Evolutionary conservation across 1,139 yeast genomes (phyloP).

Genomic region (Meyerozyma carpophila): DNA sequence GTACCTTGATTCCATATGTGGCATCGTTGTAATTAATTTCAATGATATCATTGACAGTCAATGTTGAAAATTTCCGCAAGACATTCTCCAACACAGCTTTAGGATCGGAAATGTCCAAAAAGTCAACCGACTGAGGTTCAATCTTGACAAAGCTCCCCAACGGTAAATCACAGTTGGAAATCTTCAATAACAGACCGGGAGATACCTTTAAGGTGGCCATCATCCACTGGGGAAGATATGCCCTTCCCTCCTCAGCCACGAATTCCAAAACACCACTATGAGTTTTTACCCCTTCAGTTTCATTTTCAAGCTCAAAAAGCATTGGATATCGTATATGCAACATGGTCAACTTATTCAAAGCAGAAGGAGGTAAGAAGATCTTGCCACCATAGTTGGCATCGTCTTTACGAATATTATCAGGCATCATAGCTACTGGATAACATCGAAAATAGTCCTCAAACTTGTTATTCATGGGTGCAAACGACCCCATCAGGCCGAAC

Average conservation of each 20-base stretch:
- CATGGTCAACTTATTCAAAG: conserved; percentile 82
- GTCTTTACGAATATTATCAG: conserved; percentile 69
- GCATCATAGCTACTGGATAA: conserved; percentile 90
- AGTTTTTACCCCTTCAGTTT: conserved; percentile 51
- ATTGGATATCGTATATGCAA: conserved; percentile 88
- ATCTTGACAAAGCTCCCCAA: conserved; percentile 85
- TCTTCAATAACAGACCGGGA: conserved; percentile 76
- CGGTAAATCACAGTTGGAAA: conserved; percentile 75
- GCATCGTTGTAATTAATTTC: conserved; percentile 82
- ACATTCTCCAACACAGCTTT: conserved; percentile 95
- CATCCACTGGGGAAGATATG: conserved; percentile 96
- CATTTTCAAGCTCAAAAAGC: conserved; percentile 79
- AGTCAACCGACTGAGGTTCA: conserved; percentile 93
- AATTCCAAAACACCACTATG: conserved; percentile 96
- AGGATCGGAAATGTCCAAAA: conserved; percentile 90
- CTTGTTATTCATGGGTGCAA: conserved; percentile 27
- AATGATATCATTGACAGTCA: conserved; percentile 80
- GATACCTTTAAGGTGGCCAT: conserved; percentile 66
- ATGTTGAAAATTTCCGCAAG: conserved; percentile 80
- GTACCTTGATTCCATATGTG: conserved; percentile 72
- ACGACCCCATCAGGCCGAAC: conserved; percentile 35
- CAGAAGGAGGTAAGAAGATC: conserved; percentile 90
- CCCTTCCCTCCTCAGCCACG: conserved; percentile 96
- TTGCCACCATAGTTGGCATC: conserved; percentile 95
- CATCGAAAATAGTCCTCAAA: conserved; percentile 86